phyloP scores from a whole-genome alignment of 2,329 filamentous ascomycete genomes.

The Scytalidium lignicola region DNA sequence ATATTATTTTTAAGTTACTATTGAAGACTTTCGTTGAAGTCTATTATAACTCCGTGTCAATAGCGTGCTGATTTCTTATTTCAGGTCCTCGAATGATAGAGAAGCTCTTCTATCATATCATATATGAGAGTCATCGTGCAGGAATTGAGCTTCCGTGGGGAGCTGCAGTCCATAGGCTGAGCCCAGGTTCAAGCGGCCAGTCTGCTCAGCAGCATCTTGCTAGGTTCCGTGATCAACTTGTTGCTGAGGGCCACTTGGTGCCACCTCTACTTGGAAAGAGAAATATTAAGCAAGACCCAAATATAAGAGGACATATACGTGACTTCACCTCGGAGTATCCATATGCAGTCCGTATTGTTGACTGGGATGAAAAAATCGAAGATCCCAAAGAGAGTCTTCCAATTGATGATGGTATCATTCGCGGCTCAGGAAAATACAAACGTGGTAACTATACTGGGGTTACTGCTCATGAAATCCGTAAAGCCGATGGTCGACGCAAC shows the following conservation, averaged over 20 bases:
- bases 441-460: constrained; percentile 1
- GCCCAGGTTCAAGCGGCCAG: constrained; percentile 18
- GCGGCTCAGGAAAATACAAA: constrained; percentile 23
- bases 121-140: constrained; percentile 32
- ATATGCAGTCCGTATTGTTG: constrained; percentile 7
- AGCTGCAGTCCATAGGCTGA: constrained; percentile 18
- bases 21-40: too few species aligned
- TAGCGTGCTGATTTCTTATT: too few species aligned
- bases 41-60: too few species aligned
- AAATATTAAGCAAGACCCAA: constrained; percentile 1
- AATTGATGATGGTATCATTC: constrained; percentile 11
- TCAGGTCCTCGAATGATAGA: constrained; percentile 42
- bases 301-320: constrained; percentile 19
- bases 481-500: constrained; percentile 1
- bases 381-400: constrained; percentile 16
- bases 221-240: constrained; percentile 18
- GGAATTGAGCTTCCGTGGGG: constrained; percentile 20
- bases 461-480: neutral
- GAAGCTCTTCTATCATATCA: constrained; percentile 36
- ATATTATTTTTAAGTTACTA: too few species aligned
- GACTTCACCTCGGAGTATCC: constrained; percentile 10
- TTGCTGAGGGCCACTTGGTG: constrained; percentile 24
- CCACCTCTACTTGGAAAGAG: constrained; percentile 21
- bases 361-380: constrained; percentile 16
- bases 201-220: constrained; percentile 17